These are phyloP conservation scores for Yamadazyma sp. DNA, from an alignment of 805 yeast species.

Conservation along the genomic window DNA sequence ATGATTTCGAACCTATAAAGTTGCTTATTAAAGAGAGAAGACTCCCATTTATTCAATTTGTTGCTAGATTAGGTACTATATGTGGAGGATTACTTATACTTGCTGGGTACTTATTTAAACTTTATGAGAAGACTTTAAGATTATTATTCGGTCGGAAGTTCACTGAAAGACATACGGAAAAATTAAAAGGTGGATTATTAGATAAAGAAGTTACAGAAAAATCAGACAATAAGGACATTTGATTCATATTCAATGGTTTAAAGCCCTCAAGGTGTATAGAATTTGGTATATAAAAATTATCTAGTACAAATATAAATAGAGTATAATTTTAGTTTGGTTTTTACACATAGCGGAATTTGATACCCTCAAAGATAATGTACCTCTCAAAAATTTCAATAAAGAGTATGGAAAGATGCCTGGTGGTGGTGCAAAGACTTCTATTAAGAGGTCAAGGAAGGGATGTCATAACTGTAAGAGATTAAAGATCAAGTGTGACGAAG, in stretches of 20 bases:
- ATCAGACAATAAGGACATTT: no score
- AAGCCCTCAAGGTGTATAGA: no score
- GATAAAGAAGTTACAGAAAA: no score
- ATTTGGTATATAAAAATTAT: no score
- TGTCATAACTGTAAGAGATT: constrained; percentile 60
- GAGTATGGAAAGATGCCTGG: no score
- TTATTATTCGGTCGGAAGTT: constrained; percentile 58
- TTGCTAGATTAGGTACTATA: constrained; percentile 75
- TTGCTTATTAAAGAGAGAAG: constrained; percentile 68
- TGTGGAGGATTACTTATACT: constrained; percentile 76
- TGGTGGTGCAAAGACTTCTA: constrained; percentile 1
- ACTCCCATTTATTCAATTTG: constrained; percentile 72
- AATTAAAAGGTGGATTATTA: constrained; percentile 31
- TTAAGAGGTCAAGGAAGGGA: constrained; percentile 40
- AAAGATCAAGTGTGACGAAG: constrained; percentile 69
- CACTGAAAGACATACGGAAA: constrained; percentile 48
- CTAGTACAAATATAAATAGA: no score
- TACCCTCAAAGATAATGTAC: no score
- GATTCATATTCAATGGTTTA: no score
- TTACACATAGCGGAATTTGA: no score
- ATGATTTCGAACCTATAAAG: constrained; percentile 85
- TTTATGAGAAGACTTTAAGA: constrained; percentile 51
- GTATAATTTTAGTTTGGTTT: no score
- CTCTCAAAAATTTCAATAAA: no score
- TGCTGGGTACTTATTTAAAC: constrained; percentile 62